phyloP scores from a whole-genome alignment of 441 rosid genomes.

The Populus hybrid region DNA sequence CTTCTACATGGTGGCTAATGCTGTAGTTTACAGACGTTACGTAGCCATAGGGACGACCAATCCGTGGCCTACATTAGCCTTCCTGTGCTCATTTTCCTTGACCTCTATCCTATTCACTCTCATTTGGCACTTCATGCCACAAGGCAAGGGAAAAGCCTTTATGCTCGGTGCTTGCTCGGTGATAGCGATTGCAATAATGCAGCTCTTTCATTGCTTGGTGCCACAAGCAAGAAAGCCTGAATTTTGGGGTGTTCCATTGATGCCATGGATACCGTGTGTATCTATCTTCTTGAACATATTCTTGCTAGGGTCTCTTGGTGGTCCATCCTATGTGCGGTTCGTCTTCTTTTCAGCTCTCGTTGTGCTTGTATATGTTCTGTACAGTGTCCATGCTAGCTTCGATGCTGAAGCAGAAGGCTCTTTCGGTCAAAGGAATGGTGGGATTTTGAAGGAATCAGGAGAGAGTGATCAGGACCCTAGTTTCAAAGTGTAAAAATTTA shows the following conservation, averaged over 20 bases:
- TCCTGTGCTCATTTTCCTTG: conserved; percentile 52
- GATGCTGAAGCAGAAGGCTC: conserved; percentile 61
- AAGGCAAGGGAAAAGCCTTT: conserved; percentile 48
- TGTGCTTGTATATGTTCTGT: conserved; percentile 58
- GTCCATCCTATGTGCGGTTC: conserved; percentile 63
- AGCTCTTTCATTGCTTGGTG: conserved; percentile 47
- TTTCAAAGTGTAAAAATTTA: conserved; percentile 31
- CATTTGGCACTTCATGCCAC: conserved; percentile 59
- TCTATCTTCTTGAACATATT: conserved; percentile 84
- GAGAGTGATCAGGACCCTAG: conserved; percentile 31
- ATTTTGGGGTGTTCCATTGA: conserved; percentile 85
- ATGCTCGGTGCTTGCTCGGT: conserved; percentile 44
- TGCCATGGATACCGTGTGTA: conserved; percentile 85
- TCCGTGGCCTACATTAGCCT: conserved; percentile 73
- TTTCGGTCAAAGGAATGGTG: conserved; percentile 35
- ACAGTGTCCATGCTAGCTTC: conserved; percentile 88
- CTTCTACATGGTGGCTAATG: conserved; percentile 94
- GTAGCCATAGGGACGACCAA: conserved; percentile 52
- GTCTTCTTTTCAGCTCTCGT: conserved; percentile 60
- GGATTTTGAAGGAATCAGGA: conserved; percentile 34
- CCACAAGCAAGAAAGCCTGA: conserved; percentile 74
- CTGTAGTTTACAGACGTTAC: conserved; percentile 73
- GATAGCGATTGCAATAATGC: conserved; percentile 38
- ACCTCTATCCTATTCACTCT: conserved; percentile 63
- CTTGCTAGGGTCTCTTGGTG: conserved; percentile 68